Conservation (phyloP, 2,329 filamentous ascomycete species). For the Sporothrix pseudoabietina region DNA sequence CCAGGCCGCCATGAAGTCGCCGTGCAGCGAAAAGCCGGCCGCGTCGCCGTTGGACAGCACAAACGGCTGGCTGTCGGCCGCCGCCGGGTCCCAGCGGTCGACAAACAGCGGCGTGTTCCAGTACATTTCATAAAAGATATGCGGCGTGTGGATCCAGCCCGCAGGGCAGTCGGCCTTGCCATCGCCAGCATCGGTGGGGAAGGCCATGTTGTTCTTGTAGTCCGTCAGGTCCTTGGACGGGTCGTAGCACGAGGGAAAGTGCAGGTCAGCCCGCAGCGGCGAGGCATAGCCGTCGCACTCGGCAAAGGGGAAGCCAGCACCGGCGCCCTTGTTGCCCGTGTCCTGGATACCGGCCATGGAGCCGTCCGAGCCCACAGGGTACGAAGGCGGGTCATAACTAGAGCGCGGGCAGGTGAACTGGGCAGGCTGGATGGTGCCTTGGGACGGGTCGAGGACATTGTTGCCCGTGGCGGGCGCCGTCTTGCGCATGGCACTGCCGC, state of each 20-base stretch:
- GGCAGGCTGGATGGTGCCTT: conserved; percentile 56
- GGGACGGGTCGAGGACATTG: conserved; percentile 54
- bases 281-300: conserved; percentile 66
- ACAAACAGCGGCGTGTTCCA: conserved; percentile 59
- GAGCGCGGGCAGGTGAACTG: conserved; percentile 64
- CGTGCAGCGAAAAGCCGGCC: conserved; percentile 71
- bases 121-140: conserved; percentile 63
- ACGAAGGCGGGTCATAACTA: conserved; percentile 53
- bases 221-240: conserved; percentile 60
- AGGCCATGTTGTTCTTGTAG: conserved; percentile 67
- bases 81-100: conserved; percentile 56
- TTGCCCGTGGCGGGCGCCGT: conserved; percentile 57
- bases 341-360: conserved; percentile 57
- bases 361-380: conserved; percentile 58
- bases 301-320: conserved; percentile 68
- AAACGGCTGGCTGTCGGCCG: conserved; percentile 62
- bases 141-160: conserved; percentile 58
- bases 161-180: conserved; percentile 57
- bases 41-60: conserved; percentile 69
- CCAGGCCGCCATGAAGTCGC: conserved; percentile 75
- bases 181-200: conserved; percentile 53
- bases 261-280: conserved; percentile 65
- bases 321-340: conserved; percentile 56
- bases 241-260: conserved; percentile 76
- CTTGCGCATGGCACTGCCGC: conserved; percentile 63